Conservation (phyloP, 352 stramenopile genomes). For the Albugo candida region DNA sequence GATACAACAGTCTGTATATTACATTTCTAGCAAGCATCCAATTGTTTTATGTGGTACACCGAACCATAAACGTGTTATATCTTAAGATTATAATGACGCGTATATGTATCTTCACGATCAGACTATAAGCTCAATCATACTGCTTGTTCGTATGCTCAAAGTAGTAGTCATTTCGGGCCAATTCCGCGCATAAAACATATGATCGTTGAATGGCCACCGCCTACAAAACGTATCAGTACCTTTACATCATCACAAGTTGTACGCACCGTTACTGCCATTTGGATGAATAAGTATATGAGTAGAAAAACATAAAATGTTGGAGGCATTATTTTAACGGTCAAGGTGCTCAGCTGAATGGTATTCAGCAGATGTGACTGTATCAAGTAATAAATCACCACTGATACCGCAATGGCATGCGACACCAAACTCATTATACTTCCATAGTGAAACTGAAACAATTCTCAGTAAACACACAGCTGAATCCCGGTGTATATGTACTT, state of each 20-base stretch:
- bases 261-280: conserved; percentile 42
- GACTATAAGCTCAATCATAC: too few relatives aligned
- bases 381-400: conserved; percentile 32
- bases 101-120: too few relatives aligned
- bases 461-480: background rate
- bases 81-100: too few relatives aligned
- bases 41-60: too few relatives aligned
- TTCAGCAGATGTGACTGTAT: conserved; percentile 32
- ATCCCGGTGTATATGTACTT: too few relatives aligned
- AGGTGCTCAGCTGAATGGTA: conserved; percentile 13
- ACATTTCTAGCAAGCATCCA: too few relatives aligned
- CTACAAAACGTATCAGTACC: conserved; percentile 8
- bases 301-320: conserved; percentile 45
- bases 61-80: too few relatives aligned
- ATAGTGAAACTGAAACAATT: conserved; percentile 26
- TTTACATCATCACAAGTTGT: background rate
- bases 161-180: conserved; percentile 51
- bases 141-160: conserved; percentile 7
- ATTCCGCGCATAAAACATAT: conserved; percentile 42
- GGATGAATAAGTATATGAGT: conserved; percentile 23
- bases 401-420: conserved; percentile 36
- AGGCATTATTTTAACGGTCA: conserved; percentile 13
- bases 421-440: conserved; percentile 26
- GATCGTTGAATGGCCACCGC: conserved; percentile 27
- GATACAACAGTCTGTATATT: too few relatives aligned